phyloP scores from a whole-genome alignment of 2,329 filamentous ascomycete species.

The Colletotrichum gloeosporioides region DNA sequence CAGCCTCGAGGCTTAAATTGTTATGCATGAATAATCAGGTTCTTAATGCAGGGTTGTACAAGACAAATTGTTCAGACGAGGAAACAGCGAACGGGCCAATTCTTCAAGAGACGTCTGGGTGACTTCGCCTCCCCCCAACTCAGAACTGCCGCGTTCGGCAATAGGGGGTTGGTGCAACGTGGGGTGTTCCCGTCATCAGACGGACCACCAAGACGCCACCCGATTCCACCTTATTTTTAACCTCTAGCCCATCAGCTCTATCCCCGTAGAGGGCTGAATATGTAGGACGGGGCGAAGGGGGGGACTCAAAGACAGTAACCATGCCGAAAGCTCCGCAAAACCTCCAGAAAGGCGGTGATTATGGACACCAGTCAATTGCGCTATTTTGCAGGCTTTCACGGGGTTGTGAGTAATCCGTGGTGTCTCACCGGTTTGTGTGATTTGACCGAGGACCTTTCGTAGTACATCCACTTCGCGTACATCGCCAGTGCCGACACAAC shows the following conservation, averaged over 20 bases:
- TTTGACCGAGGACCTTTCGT: background rate
- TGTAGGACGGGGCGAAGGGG: background rate
- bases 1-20: background rate
- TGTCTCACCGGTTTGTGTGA: background rate
- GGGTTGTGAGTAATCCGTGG: background rate
- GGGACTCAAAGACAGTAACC: background rate
- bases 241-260: background rate
- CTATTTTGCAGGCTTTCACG: background rate
- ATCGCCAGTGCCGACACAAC: background rate
- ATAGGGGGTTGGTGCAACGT: background rate
- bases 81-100: background rate
- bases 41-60: background rate
- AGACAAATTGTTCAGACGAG: background rate
- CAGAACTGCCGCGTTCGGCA: background rate
- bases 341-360: background rate
- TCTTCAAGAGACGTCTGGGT: background rate
- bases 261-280: background rate
- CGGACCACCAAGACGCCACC: background rate
- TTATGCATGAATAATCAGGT: background rate
- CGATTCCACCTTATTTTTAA: background rate
- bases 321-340: background rate
- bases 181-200: background rate
- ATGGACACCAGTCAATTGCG: background rate
- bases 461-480: background rate
- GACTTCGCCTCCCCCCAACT: background rate